phyloP scores from a whole-genome alignment of 2,329 filamentous ascomycete genomes.

The Stagonosporopsis rhizophila region DNA sequence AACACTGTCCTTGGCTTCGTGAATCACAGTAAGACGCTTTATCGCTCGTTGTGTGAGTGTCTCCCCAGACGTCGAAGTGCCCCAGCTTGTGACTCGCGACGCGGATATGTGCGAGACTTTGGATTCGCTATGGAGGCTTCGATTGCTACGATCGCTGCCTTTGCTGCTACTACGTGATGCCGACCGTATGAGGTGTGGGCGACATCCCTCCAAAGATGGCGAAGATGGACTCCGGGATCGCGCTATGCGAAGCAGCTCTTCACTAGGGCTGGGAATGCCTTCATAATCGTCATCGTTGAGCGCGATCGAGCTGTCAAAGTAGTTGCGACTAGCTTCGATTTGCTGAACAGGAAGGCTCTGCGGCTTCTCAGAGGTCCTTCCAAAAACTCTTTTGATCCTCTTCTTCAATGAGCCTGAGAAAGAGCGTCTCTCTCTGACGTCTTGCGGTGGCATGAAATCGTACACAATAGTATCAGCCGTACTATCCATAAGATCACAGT shows the following conservation, averaged over 20 bases:
- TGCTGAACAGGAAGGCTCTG: conserved; percentile 61
- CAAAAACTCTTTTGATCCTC: conserved; percentile 67
- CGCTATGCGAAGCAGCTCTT: conserved; percentile 55
- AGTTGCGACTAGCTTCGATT: conserved; percentile 54
- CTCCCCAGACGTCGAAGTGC: conserved; percentile 66
- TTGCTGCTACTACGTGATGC: conserved; percentile 34
- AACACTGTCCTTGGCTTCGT: conserved; percentile 57
- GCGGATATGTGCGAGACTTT: conserved; percentile 61
- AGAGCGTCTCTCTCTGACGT: conserved; percentile 64
- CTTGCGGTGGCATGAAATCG: conserved; percentile 44
- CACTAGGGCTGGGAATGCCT: conserved; percentile 48
- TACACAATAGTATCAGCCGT: conserved; percentile 21
- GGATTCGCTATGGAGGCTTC: conserved; percentile 42
- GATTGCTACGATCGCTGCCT: conserved; percentile 33
- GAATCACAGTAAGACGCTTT: conserved; percentile 70
- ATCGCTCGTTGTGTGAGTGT: conserved; percentile 60
- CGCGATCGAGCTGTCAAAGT: conserved; percentile 34
- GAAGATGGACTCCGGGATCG: conserved; percentile 36
- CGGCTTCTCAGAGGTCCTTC: conserved; percentile 44
- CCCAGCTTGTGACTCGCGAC: conserved; percentile 73
- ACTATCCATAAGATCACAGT: conserved; percentile 26
- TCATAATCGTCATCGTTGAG: conserved; percentile 40
- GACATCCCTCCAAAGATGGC: conserved; percentile 29
- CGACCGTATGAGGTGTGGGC: conserved; percentile 21
- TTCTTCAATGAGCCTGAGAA: conserved; percentile 68